Percentiles rank a stretch among this genome's conserved stretches.
These are phyloP conservation scores for Yamadazyma jaroonii DNA, from an alignment of 1,139 yeast species.

Conservation along the genomic window DNA sequence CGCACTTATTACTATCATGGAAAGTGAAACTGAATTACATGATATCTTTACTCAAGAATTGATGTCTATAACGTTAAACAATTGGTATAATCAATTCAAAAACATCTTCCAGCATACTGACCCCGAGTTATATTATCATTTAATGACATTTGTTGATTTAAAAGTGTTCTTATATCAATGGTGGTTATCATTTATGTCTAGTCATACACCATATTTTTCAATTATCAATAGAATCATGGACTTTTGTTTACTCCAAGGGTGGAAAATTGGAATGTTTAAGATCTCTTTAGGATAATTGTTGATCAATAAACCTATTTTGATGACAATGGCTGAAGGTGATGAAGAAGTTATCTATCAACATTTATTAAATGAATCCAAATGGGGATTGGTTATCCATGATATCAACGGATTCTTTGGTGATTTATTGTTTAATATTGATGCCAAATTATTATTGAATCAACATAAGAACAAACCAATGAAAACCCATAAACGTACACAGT, in stretches of 20 bases:
- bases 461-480: conserved; percentile 13
- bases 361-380: conserved; percentile 53
- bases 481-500: conserved; percentile 17
- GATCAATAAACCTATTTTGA: conserved; percentile 50
- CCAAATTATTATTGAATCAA: conserved; percentile 22
- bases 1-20: conserved; percentile 60
- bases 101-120: conserved; percentile 39
- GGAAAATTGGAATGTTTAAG: conserved; percentile 60
- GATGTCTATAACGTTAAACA: conserved; percentile 54
- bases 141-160: conserved; percentile 38
- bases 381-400: conserved; percentile 51
- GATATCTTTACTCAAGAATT: conserved; percentile 53
- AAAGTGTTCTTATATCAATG: conserved; percentile 57
- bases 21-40: conserved; percentile 54
- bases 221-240: conserved; percentile 54
- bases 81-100: conserved; percentile 55
- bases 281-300: conserved; percentile 55
- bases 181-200: conserved; percentile 66
- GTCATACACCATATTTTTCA: conserved; percentile 55
- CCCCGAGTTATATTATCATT: conserved; percentile 44
- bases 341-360: conserved; percentile 64
- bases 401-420: conserved; percentile 44
- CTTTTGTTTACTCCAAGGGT: conserved; percentile 59
- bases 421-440: conserved; percentile 36
- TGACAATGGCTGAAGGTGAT: conserved; percentile 47